These are phyloP conservation scores for Exophiala bonariae DNA, from an alignment of 2,329 filamentous ascomycete species.

Conservation along the genomic window DNA sequence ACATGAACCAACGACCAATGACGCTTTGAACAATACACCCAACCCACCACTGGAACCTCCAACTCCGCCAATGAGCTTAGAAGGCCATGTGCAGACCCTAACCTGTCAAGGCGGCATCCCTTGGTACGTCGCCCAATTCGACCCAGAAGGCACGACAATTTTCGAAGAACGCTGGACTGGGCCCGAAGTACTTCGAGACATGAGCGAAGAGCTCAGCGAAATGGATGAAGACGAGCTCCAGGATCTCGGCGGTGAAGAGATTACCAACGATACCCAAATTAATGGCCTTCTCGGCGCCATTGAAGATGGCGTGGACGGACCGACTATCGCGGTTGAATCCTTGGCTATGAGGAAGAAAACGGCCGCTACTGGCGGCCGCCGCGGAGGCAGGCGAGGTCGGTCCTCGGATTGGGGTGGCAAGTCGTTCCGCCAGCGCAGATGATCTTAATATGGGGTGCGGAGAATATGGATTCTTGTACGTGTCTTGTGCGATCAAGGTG, in stretches of 20 bases:
- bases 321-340: too few species aligned
- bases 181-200: conserved; percentile 66
- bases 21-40: conserved; percentile 46
- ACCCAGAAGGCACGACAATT: conserved; percentile 77
- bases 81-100: conserved; percentile 45
- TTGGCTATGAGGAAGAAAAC: too few species aligned
- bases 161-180: conserved; percentile 73
- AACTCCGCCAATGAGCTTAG: conserved; percentile 42
- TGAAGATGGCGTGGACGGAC: too few species aligned
- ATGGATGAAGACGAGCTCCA: conserved; percentile 88
- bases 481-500: too few species aligned
- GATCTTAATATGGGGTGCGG: too few species aligned
- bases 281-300: too few species aligned
- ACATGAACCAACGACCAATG: conserved; percentile 30
- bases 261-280: conserved; percentile 50
- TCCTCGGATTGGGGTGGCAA: too few species aligned
- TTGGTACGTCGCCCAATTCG: conserved; percentile 83
- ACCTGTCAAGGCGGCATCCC: conserved; percentile 75
- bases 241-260: too few species aligned
- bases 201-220: conserved; percentile 87
- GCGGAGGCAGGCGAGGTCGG: too few species aligned
- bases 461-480: too few species aligned
- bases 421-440: too few species aligned
- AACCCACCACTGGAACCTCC: conserved; percentile 34
- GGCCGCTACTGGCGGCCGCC: too few species aligned